Conservation (phyloP, 768 basidiomycete species). For the Chiua virens region DNA sequence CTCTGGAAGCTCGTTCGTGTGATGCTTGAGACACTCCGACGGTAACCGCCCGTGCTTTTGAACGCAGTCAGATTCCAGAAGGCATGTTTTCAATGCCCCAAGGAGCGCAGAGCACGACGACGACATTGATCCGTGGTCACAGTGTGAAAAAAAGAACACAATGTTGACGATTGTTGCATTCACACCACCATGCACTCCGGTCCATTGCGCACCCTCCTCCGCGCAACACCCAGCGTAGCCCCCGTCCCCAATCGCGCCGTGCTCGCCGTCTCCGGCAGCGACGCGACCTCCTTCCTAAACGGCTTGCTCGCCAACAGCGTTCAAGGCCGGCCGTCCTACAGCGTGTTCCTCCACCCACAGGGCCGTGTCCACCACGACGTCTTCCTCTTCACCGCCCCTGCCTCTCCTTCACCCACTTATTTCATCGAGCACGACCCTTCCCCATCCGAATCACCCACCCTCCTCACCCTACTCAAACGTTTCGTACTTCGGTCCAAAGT, state of each 20-base stretch:
- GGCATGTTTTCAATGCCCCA: conserved; percentile 77
- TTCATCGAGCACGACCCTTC: conserved; percentile 72
- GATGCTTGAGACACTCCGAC: conserved; percentile 79
- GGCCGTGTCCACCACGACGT: conserved; percentile 88
- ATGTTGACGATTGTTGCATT: conserved; percentile 9
- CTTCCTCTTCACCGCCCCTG: conserved; percentile 71
- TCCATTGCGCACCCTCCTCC: conserved; percentile 44
- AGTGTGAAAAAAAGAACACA: background rate
- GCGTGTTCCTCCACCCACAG: conserved; percentile 78
- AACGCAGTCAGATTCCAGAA: conserved; percentile 87
- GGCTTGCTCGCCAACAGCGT: conserved; percentile 64
- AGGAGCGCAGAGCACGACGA: conserved; percentile 79
- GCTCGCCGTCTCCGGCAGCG: conserved; percentile 76
- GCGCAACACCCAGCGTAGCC: conserved; percentile 53
- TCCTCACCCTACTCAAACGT: conserved; percentile 74
- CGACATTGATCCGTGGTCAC: conserved; percentile 50
- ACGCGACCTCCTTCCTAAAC: conserved; percentile 80
- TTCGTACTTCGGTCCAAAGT: conserved; percentile 90
- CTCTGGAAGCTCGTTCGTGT: conserved; percentile 74
- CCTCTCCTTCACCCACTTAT: conserved; percentile 51
- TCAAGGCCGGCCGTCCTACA: conserved; percentile 55
- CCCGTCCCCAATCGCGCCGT: conserved; percentile 65
- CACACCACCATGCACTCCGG: conserved; percentile 10
- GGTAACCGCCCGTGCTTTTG: conserved; percentile 75
- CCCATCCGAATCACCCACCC: conserved; percentile 54